Conservation (phyloP, 495 filamentous ascomycete genomes). For the Trichodelitschia bisporula region DNA sequence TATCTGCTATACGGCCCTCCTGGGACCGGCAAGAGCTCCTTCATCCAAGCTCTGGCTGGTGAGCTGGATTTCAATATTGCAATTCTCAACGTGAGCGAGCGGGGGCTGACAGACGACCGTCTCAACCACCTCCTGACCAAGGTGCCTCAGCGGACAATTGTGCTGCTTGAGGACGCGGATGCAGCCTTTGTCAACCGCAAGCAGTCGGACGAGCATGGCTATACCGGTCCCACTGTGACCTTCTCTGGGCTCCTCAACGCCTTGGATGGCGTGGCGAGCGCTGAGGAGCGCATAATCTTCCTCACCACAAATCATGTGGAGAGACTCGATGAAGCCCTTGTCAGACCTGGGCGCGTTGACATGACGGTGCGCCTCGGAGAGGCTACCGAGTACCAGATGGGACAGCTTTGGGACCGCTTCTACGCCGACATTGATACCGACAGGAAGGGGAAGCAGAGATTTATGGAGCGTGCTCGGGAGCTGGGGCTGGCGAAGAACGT, state of each 20-base stretch:
- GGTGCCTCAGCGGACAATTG: constrained; percentile 60
- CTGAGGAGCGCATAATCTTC: constrained; percentile 80
- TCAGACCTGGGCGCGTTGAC: constrained; percentile 79
- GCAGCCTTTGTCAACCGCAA: constrained; percentile 64
- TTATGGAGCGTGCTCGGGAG: constrained; percentile 24
- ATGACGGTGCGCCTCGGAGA: constrained; percentile 79
- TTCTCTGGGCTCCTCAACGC: constrained; percentile 90
- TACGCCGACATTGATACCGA: constrained; percentile 58
- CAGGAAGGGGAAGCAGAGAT: constrained; percentile 24
- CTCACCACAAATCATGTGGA: constrained; percentile 90
- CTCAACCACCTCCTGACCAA: constrained; percentile 73
- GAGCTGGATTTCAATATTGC: constrained; percentile 85
- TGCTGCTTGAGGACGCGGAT: constrained; percentile 85
- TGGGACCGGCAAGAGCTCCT: constrained; percentile 85
- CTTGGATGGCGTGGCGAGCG: constrained; percentile 82
- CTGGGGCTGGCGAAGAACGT: constrained; percentile 32
- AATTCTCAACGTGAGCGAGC: constrained; percentile 78
- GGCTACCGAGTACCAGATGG: constrained; percentile 63
- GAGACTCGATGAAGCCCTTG: constrained; percentile 64
- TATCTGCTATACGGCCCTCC: constrained; percentile 89
- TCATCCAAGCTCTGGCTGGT: constrained; percentile 85
- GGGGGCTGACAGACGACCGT: constrained; percentile 80
- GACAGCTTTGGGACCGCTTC: constrained; percentile 79
- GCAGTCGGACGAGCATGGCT: constrained; percentile 60
- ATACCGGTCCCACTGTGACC: constrained; percentile 72